Conservation (phyloP, 2,329 filamentous ascomycete species). For the Clarireedia sp. region DNA sequence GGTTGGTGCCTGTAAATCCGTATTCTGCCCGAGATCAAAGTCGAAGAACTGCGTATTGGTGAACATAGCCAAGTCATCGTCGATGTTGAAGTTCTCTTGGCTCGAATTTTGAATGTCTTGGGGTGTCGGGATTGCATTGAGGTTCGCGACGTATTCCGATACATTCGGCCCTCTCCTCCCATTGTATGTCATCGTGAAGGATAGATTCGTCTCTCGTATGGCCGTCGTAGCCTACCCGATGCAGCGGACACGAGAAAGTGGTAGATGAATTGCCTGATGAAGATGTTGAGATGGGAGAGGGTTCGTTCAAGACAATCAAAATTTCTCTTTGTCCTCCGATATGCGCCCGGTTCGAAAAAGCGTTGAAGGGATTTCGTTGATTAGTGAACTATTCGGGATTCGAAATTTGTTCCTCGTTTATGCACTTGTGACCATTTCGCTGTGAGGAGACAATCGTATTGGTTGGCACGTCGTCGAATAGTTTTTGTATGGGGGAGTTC, state of each 20-base stretch:
- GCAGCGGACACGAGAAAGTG: neutral
- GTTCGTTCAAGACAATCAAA: neutral
- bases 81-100: slow-evolving; percentile 50
- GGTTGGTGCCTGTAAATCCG: slow-evolving; percentile 42
- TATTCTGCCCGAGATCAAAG: slow-evolving; percentile 59
- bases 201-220: neutral
- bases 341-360: neutral
- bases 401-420: neutral
- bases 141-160: slow-evolving; percentile 78
- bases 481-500: no score
- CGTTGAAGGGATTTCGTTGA: neutral
- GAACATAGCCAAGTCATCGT: slow-evolving; percentile 69
- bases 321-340: slow-evolving; percentile 6
- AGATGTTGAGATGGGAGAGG: neutral
- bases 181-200: slow-evolving; percentile 62
- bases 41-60: slow-evolving; percentile 79
- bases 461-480: no score
- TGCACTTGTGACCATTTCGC: no score
- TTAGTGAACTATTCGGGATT: neutral
- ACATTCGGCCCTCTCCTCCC: slow-evolving; percentile 78
- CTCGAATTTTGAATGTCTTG: slow-evolving; percentile 49
- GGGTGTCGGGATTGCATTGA: slow-evolving; percentile 64
- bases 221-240: neutral
- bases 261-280: neutral
- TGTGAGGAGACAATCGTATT: no score